A percentile compares a stretch with the other conserved stretches of the same genome.
phyloP scores from a whole-genome alignment of 805 yeast species.

The Peterozyma xylosa region DNA sequence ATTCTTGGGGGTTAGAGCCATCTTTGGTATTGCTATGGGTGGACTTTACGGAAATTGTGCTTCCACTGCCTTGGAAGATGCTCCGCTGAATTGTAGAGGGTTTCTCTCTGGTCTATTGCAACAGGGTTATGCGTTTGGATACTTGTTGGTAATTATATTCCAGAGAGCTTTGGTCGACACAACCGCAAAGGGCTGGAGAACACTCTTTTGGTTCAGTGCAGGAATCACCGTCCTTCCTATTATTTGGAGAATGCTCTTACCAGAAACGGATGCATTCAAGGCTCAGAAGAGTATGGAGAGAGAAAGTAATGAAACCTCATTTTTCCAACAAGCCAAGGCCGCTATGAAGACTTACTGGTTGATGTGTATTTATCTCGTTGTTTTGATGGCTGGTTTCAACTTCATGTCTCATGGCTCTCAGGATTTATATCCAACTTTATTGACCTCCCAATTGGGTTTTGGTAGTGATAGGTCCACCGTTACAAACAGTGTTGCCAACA shows the following conservation, averaged over 20 bases:
- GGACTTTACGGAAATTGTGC: slow-evolving; percentile 49
- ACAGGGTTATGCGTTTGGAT: slow-evolving; percentile 74
- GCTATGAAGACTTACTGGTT: slow-evolving; percentile 49
- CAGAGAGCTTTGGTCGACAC: slow-evolving; percentile 54
- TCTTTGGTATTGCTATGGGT: slow-evolving; percentile 56
- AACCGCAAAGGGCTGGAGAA: slow-evolving; percentile 50
- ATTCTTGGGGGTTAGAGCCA: slow-evolving; percentile 54
- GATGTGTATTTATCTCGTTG: slow-evolving; percentile 44
- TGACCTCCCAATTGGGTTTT: slow-evolving; percentile 36
- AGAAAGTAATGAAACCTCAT: slow-evolving; percentile 21
- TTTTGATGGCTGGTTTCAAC: slow-evolving; percentile 57
- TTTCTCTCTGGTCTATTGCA: slow-evolving; percentile 64
- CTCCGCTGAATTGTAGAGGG: slow-evolving; percentile 47
- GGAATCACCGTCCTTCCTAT: slow-evolving; percentile 39
- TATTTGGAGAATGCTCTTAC: slow-evolving; percentile 32
- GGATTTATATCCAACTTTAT: slow-evolving; percentile 51
- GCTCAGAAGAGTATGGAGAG: slow-evolving; percentile 28
- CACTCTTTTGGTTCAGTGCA: slow-evolving; percentile 64
- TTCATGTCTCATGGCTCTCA: slow-evolving; percentile 58
- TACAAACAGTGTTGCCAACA: slow-evolving; percentile 46
- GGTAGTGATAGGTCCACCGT: slow-evolving; percentile 39
- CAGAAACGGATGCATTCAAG: slow-evolving; percentile 47
- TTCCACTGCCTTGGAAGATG: slow-evolving; percentile 45
- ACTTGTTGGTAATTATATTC: slow-evolving; percentile 55
- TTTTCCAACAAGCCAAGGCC: slow-evolving; percentile 20